Base-by-base conservation (phyloP, 495 filamentous ascomycete species). In the Annulohypoxylon maeteangense region DNA sequence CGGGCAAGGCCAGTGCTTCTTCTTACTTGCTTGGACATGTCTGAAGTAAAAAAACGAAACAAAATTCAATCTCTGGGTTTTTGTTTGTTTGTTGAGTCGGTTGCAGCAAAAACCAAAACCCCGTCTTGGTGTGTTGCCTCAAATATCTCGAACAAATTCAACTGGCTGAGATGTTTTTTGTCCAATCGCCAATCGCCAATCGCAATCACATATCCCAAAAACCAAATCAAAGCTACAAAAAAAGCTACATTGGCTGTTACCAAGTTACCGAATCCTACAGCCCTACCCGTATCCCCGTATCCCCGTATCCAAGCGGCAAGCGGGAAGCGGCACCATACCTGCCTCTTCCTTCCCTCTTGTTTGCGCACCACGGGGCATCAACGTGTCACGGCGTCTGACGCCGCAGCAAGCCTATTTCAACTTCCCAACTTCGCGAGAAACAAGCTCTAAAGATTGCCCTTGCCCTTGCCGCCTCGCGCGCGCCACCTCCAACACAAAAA, bases 181-280 rank as follows among this genome's bases (percentile, higher is more conserved):
- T 58, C 58, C 53, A 71, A 71, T 70, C 66, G 66, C 70, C 57
- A 67, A 71, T 70, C 72, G 60, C 69, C 75, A 74, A 77, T 77
- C 36, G 63, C 72, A 75, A 67, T 68, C 64, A 68, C 61, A 67
- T 54, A 62, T 64, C 53, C 62, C 51, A 32, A 61, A 57, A 54
- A 8, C 12, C 12, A 40, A n/a, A 12, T 12, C n/a, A n/a, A n/a
- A 2, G 22, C 12, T 14, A 50, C 45, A n/a, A 53, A 34, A n/a
- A n/a, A n/a, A n/a, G n/a, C n/a, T n/a, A n/a, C n/a, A n/a, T n/a
- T n/a, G n/a, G n/a, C n/a, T n/a, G 20, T 36, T 66, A 56, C 62
- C 73, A 51, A 51, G 47, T 51, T 51, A 7, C 47, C 16, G 10
- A 72, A 76, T 75, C 59, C 61, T 62, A 72, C 63, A 68, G 71